phyloP scores from a whole-genome alignment of 441 rosid species.

The Geranium incanum region DNA sequence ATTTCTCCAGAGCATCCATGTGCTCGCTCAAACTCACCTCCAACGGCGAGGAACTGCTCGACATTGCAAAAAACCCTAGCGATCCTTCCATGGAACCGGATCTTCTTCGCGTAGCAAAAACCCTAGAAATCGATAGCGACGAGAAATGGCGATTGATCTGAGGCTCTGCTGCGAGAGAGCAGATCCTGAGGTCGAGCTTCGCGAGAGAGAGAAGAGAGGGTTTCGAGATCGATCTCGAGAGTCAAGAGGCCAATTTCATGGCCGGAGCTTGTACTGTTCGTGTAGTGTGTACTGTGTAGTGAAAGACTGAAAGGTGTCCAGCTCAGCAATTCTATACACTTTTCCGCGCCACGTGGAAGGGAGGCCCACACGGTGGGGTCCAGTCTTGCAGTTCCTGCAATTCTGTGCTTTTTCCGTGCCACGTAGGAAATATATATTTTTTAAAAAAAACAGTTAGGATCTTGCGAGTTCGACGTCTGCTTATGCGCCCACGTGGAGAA shows the following conservation, averaged over 20 bases:
- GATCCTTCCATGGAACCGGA: conserved; percentile 7
- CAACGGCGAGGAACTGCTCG: conserved; percentile 27
- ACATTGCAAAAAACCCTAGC: conserved; percentile 39
- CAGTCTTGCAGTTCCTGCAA: too few species aligned
- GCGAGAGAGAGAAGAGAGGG: not conserved
- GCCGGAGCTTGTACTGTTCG: not conserved
- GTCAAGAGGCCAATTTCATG: not conserved
- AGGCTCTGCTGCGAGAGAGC: not conserved
- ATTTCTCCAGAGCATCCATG: conserved; percentile 81
- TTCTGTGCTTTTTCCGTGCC: too few species aligned
- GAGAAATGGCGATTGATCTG: conserved; percentile 3
- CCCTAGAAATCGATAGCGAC: conserved; percentile 15
- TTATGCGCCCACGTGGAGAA: too few species aligned
- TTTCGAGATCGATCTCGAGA: not conserved
- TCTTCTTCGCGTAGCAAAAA: not conserved
- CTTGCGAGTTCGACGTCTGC: too few species aligned
- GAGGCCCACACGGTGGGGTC: too few species aligned
- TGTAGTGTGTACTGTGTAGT: not conserved
- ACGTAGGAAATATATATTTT: too few species aligned
- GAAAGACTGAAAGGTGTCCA: not conserved
- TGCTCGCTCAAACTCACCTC: conserved; percentile 42
- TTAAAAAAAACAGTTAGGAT: too few species aligned
- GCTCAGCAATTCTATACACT: not conserved
- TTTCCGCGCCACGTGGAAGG: too few species aligned
- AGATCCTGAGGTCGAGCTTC: not conserved